Evolutionary conservation across 192 early-diverging fungal genomes (phyloP), one percentile per base, ranked within the genome.

Genomic region (Umbelopsis ramanniana): DNA sequence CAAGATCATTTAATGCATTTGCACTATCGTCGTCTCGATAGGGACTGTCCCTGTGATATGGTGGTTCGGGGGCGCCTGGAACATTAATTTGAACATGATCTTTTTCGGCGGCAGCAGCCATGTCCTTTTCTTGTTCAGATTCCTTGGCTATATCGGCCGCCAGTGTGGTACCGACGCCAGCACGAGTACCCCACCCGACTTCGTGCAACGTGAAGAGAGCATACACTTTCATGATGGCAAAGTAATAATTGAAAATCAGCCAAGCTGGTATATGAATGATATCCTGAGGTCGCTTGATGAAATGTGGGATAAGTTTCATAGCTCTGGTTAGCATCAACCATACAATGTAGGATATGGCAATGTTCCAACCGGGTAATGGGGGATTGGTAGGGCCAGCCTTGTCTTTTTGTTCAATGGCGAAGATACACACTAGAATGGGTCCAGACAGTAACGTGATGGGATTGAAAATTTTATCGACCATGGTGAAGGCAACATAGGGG

Each of bases 401-500:
- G 14, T 24, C 53, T 3, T 23, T 45, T 12, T 71, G 63, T 26
- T 74, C 66, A 15, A 68, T 55, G 11, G 72, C 70, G 54, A 86
- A 76, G n/a, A 86, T 75, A 9, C 72, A 70, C 17, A 89, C 85
- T 24, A 83, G 78, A 19, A 83, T 73, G 14, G 87, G 87, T 5
- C 87, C 87, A 26, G 83, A 76, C 14, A 89, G 77, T 22, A 89
- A 73, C 11, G 87, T 87, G 53, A 89, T 38, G 1, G 87, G 87
- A 69, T 89, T 89, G 76, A 89, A 84, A 12, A 85, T 72, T 46
- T 89, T 89, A 76, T 89, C 87, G 11, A 89, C 46, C 87, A 89
- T 89, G 12, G 84, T 86, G 68, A 87, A 89, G 4, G 87, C 87
- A 19, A 85, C 83, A 72, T 80, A 89, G 19, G 87, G 87, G 33